Evolutionary conservation across 2,329 filamentous ascomycete genomes (phyloP), one percentile per base, ranked within the genome.

Genomic region (Exophiala sp.): DNA sequence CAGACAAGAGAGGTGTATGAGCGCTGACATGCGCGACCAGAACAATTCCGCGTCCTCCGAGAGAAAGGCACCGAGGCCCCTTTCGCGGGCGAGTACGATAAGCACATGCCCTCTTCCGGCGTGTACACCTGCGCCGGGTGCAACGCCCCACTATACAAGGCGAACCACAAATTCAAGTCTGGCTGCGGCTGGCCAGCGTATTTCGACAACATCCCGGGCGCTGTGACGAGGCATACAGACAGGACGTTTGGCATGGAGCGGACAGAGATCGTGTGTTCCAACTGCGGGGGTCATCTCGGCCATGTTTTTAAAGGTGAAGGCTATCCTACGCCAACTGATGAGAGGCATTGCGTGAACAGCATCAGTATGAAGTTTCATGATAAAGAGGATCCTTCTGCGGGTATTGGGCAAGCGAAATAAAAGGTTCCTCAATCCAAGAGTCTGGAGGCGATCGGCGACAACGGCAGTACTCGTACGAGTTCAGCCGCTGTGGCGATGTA

Each of bases 141-240:
- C 78, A 72, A 85, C 24, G 82, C 91, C 6, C 91, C 94, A 4
- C 83, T 99, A 14, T 99, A 99, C 82, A 92, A 86, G 71, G 91
- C 94, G 24, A 81, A 81, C 59, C 91, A 96, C 74, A 99, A 99
- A 72, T 99, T 99, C 81, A 89, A 89, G 72, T 95, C 89, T 14
- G 90, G 91, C 39, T 99, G 94, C 72, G 94, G 94, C 57, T 99
- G 94, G 94, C 94, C 94, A 0, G 94, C 94, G 10, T 99, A 97
- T 74, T 99, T 92, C 69, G 94, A 99, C 72, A 92, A 87, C 62
- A 83, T 99, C 47, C 92, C 94, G 0, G 91, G 91, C 2, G 92
- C 92, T 1, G 90, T 99, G 10, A 89, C 83, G 34, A 80, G 92
- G 58, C 87, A 92, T 66, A 83, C 84, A 60, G 94, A 99, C 71